phyloP scores from a whole-genome alignment of 345 rosid species.

The Isatis tinctoria region DNA sequence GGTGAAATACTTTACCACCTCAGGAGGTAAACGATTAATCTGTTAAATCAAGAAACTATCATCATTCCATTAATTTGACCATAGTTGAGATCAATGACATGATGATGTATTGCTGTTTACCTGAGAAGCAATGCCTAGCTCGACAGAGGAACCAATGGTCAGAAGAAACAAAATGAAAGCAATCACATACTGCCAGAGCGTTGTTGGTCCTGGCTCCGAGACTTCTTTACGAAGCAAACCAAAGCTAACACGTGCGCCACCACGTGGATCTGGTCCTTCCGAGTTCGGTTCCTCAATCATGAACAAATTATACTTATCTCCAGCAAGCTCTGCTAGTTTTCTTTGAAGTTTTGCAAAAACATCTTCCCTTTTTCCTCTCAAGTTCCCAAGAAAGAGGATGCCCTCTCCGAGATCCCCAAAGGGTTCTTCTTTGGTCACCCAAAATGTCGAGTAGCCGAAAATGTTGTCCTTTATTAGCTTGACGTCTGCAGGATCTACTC shows the following conservation, averaged over 20 bases:
- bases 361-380: slow-evolving; percentile 76
- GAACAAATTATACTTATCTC: slow-evolving; percentile 77
- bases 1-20: slow-evolving; percentile 85
- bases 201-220: slow-evolving; percentile 92
- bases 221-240: slow-evolving; percentile 93
- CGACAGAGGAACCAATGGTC: slow-evolving; percentile 87
- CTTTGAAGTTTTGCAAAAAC: slow-evolving; percentile 76
- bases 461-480: slow-evolving; percentile 74
- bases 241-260: slow-evolving; percentile 92
- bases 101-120: slow-evolving; percentile 37
- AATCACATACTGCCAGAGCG: slow-evolving; percentile 98
- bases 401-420: slow-evolving; percentile 94
- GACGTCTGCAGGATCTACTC: slow-evolving; percentile 80
- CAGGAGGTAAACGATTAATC: slow-evolving; percentile 94
- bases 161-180: slow-evolving; percentile 74
- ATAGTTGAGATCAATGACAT: neutral
- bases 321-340: slow-evolving; percentile 57
- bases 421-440: slow-evolving; percentile 98
- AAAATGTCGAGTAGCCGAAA: slow-evolving; percentile 88
- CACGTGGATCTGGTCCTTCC: slow-evolving; percentile 89
- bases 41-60: slow-evolving; percentile 34
- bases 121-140: slow-evolving; percentile 94
- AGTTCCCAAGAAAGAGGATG: slow-evolving; percentile 80
- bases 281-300: slow-evolving; percentile 97
- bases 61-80: neutral